Base-by-base conservation (phyloP, 768 basidiomycete genomes). In the Termitomyces heimii region DNA sequence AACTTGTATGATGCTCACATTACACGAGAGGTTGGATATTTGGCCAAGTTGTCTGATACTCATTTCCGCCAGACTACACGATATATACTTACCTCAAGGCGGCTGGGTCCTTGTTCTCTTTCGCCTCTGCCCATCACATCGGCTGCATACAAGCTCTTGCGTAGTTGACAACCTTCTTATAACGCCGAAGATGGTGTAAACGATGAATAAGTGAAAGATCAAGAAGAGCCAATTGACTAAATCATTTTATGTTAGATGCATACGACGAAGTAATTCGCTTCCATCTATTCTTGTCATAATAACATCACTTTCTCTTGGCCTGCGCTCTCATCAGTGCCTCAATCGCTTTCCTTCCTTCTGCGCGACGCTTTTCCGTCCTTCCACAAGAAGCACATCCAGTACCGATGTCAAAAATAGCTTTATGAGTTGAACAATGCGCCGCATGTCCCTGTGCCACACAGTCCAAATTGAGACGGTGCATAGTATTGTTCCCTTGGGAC, bases 381-480 rank as follows among this genome's bases (percentile, higher is more conserved):
- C 5, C 14, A 29, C 55, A 56, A 18, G 48, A 14, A 28, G 5
- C 48, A 10, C 55, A 56, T 20, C 40, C 55, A 29, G 18, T 51
- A 20, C 2, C 9, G 31, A 40, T 22, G 7, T 56, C 55, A 22
- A 50, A 56, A n/a, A 56, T 43, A 5, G n/a, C 22, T 34, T 51
- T 56, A 40, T 56, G 55, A 22, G 35, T 28, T 2, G 31, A 9
- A 37, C 55, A 56, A 32, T 50, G 39, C 9, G 42, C 39, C 13
- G 55, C 55, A 48, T 56, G 55, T 12, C 55, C 55, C 31, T 56
- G 55, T 31, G 31, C 22, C 31, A 56, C 55, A 44, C 55, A 56
- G 24, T 56, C 55, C 9, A 12, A 24, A 10, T 56, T 56, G 8
- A 56, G 49, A 37, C 55, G 55, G 20, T 56, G 55, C 22, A 22